Evolutionary conservation across 306 rosid genomes (phyloP), one percentile per base, ranked within the genome.

Genomic region (Albizia julibrissin): DNA sequence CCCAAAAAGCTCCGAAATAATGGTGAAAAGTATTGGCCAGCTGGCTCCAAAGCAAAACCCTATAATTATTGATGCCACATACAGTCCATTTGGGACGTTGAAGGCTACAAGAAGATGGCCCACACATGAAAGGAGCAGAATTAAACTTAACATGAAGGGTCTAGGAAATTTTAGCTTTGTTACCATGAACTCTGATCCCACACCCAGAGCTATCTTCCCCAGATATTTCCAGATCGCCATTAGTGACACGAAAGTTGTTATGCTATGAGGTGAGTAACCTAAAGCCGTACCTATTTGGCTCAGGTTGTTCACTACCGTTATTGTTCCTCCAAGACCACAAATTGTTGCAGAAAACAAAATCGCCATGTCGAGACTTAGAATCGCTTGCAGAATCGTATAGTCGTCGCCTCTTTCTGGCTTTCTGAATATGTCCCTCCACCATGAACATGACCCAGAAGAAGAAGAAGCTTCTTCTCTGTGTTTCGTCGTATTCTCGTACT

Each of bases 1-100:
- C 0, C 97, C 98, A 73, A 94, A 94, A n/a, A 92, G 84, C 81
- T 94, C 98, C 12, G 98, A 94, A 6, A 92, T 86, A n/a, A 89
- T 92, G 46, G 98, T 87, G 52, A 89, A 89, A 10, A 94, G 89
- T 19, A 92, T 6, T 8, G 94, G 96, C 97, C 94, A 92, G 1
- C 83, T 92, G 2, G 98, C 98, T 0, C 98, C 98, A 58, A 90
- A 94, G 72, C 91, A 87, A 34, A 91, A 90, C 14, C 98, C 98
- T 40, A 89, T 89, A 1, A 92, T 84, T 2, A 91, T 6, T 0
- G 98, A 94, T 18, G 94, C 94, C 24, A 76, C 61, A 37, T 91
- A 91, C 22, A 91, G 91, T 8, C 90, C 90, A 26, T 83, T 89
- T 0, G 90, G 54, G 16, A 89, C 90, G 59, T 83, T 46, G 27